Evolutionary conservation across 192 early-diverging fungal genomes (phyloP).

Genomic region (Gaertneriomyces semiglobifer): DNA sequence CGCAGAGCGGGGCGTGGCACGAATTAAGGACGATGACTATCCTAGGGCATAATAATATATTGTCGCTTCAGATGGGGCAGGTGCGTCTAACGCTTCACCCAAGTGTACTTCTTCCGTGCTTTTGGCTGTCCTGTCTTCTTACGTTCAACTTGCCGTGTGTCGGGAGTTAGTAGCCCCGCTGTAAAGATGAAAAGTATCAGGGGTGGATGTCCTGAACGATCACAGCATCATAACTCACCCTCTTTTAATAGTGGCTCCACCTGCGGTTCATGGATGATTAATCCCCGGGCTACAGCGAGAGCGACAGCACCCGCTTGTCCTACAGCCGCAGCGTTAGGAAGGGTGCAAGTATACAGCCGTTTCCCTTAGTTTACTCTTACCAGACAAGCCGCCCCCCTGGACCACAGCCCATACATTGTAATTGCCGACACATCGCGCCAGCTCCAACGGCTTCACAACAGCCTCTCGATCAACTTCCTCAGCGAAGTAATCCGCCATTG

Average conservation of each 20-base stretch:
- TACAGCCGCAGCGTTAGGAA: conserved; percentile 14
- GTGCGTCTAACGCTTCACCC: conserved; percentile 28
- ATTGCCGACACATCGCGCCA: conserved; percentile 60
- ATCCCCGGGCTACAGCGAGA: conserved; percentile 71
- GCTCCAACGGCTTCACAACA: conserved; percentile 69
- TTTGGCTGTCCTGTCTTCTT: conserved; percentile 95
- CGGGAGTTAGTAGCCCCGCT: conserved; percentile 38
- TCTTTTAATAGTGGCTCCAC: conserved; percentile 53
- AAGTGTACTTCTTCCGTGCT: conserved; percentile 88
- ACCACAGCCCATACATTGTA: conserved; percentile 86
- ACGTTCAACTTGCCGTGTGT: conserved; percentile 72
- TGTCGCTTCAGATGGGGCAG: too few relatives aligned
- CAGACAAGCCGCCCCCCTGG: conserved; percentile 74
- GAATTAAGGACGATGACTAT: too few relatives aligned
- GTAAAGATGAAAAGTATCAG: conserved; percentile 14
- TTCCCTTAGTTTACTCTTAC: conserved; percentile 29
- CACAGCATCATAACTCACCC: conserved; percentile 33
- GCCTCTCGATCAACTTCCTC: conserved; percentile 62
- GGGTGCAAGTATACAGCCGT: background rate
- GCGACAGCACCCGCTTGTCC: conserved; percentile 85
- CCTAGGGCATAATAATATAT: too few relatives aligned
- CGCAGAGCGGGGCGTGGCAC: too few relatives aligned
- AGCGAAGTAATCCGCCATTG: conserved; percentile 72
- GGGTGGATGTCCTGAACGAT: background rate
- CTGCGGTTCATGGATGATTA: conserved; percentile 62